phyloP scores from a whole-genome alignment of 1,284 basidiomycete genomes.

The Apiotrichum sp. region DNA sequence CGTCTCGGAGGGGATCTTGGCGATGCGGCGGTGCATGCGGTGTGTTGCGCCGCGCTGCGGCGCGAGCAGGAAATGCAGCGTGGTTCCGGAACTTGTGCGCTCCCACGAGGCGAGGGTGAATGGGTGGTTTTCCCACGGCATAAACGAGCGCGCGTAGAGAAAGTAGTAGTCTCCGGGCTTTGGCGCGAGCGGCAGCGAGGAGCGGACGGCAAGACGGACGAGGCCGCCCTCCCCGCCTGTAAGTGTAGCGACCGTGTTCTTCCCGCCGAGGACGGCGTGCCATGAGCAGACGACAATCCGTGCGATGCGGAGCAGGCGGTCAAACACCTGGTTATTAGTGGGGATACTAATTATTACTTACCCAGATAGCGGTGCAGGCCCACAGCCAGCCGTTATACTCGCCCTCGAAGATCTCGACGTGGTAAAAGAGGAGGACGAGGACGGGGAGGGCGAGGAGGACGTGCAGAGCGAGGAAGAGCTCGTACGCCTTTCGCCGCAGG shows the following conservation, averaged over 20 bases:
- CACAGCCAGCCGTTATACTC: constrained; percentile 21
- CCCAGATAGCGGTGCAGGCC: constrained; percentile 28
- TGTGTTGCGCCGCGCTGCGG: neutral
- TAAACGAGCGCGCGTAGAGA: constrained; percentile 24
- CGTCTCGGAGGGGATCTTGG: too few species aligned
- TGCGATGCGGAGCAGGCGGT: constrained; percentile 5
- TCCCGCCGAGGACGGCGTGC: constrained; percentile 6
- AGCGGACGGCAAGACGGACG: constrained; percentile 20
- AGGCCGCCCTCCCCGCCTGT: neutral
- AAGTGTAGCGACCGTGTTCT: neutral
- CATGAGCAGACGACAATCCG: constrained; percentile 20
- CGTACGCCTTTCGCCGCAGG: constrained; percentile 21
- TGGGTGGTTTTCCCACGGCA: constrained; percentile 32
- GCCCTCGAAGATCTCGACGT: constrained; percentile 20
- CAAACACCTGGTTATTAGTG: neutral
- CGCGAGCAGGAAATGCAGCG: constrained; percentile 21
- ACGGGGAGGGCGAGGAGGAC: constrained; percentile 22
- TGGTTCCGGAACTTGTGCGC: neutral
- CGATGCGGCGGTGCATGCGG: too few species aligned
- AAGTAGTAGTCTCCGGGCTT: constrained; percentile 27
- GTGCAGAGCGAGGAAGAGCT: constrained; percentile 26
- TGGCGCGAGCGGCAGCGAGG: constrained; percentile 12
- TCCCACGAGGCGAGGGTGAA: constrained; percentile 22
- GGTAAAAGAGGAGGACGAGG: constrained; percentile 22
- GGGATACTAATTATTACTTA: constrained; percentile 5